phyloP scores from a whole-genome alignment of 345 rosid species.

The Corymbia maculata region DNA sequence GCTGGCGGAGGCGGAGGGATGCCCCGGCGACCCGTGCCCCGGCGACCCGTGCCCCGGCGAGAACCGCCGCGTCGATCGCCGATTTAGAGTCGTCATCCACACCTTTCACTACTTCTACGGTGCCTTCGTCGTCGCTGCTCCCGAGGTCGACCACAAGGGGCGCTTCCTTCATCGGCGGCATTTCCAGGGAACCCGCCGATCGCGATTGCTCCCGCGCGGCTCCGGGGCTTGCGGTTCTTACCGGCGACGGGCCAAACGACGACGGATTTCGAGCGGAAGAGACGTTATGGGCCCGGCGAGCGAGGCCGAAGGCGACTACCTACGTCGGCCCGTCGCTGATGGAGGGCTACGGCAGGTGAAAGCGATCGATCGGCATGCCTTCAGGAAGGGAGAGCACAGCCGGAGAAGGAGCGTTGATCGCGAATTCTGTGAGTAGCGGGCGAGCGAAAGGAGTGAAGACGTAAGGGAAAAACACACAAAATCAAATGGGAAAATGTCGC shows the following conservation, averaged over 20 bases:
- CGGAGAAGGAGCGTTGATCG: not conserved
- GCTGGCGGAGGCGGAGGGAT: not conserved
- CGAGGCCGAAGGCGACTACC: not conserved
- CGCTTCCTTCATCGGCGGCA: constrained; percentile 16
- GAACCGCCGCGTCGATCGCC: not conserved
- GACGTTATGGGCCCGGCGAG: too few species aligned
- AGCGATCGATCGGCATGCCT: not conserved
- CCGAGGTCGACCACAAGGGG: constrained; percentile 25
- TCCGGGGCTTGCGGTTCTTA: not conserved
- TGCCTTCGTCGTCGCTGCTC: constrained; percentile 43
- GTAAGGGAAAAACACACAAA: not conserved
- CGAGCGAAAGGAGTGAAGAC: not conserved
- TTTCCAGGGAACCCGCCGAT: constrained; percentile 4
- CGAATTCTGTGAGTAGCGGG: not conserved
- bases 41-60: not conserved
- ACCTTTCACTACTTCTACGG: not conserved
- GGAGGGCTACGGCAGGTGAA: not conserved
- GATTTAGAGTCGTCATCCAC: not conserved
- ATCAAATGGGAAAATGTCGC: too few species aligned
- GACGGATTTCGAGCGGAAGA: not conserved
- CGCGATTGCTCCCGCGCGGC: not conserved
- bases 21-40: not conserved
- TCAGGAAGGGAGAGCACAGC: not conserved
- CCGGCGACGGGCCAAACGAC: not conserved
- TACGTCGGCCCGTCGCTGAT: not conserved